Base-by-base conservation (phyloP, 2,329 filamentous ascomycete species). In the Cordyceps tenuipes region DNA sequence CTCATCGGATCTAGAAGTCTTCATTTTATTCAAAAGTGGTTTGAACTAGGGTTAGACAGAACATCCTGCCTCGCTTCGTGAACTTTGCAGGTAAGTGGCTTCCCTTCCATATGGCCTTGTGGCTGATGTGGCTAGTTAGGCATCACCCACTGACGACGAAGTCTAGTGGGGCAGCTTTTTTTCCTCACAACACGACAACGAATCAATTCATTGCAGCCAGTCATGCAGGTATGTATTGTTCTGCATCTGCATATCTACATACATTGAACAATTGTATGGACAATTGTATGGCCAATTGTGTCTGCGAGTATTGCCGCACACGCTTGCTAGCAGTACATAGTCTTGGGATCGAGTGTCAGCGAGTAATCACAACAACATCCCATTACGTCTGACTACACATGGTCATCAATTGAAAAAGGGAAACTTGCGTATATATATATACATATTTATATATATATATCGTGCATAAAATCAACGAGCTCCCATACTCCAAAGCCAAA, bases 141-240 rank as follows among this genome's bases (percentile, higher is more conserved):
- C 59, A 61, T 23, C 59, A 61, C 34, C 59, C 41, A 36, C 47
- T 17, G 39, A 57, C 46, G 53, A 61, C 59, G 59, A 46, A 43
- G 41, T 44, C 29, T 44, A 8, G 56, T 51, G 56, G 56, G 56
- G 56, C 47, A 34, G 21, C 26, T 13, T 17, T 23, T 15, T 29
- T 29, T 29, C 29, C 29, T 29, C 29, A 6, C 29, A 29, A 29
- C 29, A 29, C 29, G 29, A 8, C 29, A 29, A 29, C 29, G 29
- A 29, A 29, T 29, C 29, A 29, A 29, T 29, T 29, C 3, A 23
- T 23, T 23, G 23, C 4, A 23, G 23, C 23, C 23, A 23, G 23
- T 23, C 23, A 23, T 23, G 23, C 23, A 23, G 23, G 23, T 23
- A 23, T 29, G 29, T 29, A 29, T 29, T 29, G 29, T 29, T 6